Conservation (phyloP, 2,329 filamentous ascomycete genomes). For the Penicillium brevicompactum region DNA sequence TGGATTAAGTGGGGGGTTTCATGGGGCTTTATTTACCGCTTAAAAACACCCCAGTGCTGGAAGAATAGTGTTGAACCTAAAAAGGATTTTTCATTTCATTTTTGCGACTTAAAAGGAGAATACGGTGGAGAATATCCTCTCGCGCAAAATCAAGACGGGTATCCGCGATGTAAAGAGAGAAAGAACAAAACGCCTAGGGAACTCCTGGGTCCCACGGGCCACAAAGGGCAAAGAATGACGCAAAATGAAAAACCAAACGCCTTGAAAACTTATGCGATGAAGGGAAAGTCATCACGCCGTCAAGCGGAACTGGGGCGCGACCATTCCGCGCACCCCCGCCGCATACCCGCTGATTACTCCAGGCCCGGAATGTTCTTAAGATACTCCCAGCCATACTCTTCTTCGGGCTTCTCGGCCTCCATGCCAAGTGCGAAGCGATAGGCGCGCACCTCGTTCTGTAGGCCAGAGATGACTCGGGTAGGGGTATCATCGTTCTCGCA, state of each 20-base stretch:
- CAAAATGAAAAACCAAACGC: slow-evolving; percentile 4
- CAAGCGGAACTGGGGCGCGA: slow-evolving; percentile 10
- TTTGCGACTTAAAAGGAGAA: neutral
- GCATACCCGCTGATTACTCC: slow-evolving; percentile 28
- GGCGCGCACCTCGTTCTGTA: slow-evolving; percentile 53
- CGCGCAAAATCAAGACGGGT: slow-evolving; percentile 8
- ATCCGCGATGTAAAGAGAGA: slow-evolving; percentile 8
- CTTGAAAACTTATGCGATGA: slow-evolving; percentile 6
- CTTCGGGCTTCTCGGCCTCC: slow-evolving; percentile 51
- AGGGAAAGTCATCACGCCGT: slow-evolving; percentile 18
- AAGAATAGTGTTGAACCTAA: neutral
- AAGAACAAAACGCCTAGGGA: slow-evolving; percentile 5
- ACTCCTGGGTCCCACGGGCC: neutral
- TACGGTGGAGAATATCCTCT: neutral
- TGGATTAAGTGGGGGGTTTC: neutral
- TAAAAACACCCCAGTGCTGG: neutral
- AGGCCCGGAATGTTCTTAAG: slow-evolving; percentile 45
- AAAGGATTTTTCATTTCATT: neutral
- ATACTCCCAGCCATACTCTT: slow-evolving; percentile 53
- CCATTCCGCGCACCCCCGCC: slow-evolving; percentile 15
- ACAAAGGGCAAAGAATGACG: neutral
- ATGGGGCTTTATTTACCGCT: neutral
- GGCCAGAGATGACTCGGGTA: slow-evolving; percentile 46
- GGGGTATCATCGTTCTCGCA: slow-evolving; percentile 51
- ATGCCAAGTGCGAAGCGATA: slow-evolving; percentile 51